Base-by-base conservation (phyloP, 495 filamentous ascomycete genomes). In the Neohortaea acidophila region DNA sequence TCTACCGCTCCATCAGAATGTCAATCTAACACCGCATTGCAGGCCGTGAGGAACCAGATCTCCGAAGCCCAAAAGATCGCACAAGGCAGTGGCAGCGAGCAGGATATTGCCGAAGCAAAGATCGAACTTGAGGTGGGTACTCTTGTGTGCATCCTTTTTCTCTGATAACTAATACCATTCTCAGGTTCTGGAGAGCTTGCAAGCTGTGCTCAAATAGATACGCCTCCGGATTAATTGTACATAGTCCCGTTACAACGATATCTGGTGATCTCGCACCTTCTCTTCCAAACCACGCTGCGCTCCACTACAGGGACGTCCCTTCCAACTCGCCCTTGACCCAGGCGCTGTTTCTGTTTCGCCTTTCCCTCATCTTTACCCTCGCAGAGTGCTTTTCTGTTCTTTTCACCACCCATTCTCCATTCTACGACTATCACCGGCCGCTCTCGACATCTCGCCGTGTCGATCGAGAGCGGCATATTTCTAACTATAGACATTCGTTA, bases 101-200 rank as follows among this genome's bases (percentile, higher is more conserved):
- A 85, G 64, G 89, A 99, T 56, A 81, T 94, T 61, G 86, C 85
- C 40, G 89, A 96, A 73, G 89, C 89, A 41, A 94, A 89, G 72
- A 83, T 96, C 58, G 91, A 99, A 69, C 65, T 99, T 47, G 89
- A 96, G 81, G 89, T 94, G 65, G 45, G 68, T 51, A 3, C 7
- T 34, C 15, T 21, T 21, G 4, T 3, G 10, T 12, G 4, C 27
- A 33, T 32, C 27, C 10, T 21, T 20, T 29, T 0, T 27, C 12
- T 30, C 17, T 8, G 18, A 7, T 20, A 9, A 21, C n/a, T 39
- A 13, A 14, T 21, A 8, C 9, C 13, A 12, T 5, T 30, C 17
- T 25, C 42, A 63, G 60, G 60, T 63, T 14, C 41, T 63, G 18
- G 61, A 64, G 53, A 62, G 55, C 38, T 49, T 64, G 24, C 61